Conservation (phyloP, 345 rosid species). For the Gynandropsis gynandra region DNA sequence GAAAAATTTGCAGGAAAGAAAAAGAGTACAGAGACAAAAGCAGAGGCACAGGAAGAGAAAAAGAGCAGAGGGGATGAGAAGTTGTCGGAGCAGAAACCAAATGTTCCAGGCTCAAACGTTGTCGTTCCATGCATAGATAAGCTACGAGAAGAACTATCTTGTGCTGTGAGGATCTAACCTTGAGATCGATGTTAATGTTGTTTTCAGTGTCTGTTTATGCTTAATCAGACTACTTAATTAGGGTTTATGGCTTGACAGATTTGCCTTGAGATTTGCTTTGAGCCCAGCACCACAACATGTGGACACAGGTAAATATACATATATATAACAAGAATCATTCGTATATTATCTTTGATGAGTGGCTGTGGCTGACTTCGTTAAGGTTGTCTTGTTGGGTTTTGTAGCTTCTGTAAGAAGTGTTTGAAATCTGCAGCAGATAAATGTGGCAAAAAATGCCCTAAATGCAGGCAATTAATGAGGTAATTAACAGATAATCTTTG, state of each 20-base stretch:
- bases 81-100: slow-evolving; percentile 16
- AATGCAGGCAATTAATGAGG: slow-evolving; percentile 88
- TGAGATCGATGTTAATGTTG: neutral
- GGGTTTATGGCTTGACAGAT: slow-evolving; percentile 41
- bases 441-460: slow-evolving; percentile 90
- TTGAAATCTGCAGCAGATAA: slow-evolving; percentile 73
- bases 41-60: slow-evolving; percentile 21
- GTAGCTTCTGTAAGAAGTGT: slow-evolving; percentile 87
- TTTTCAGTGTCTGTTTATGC: slow-evolving; percentile 1
- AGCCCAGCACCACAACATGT: slow-evolving; percentile 90
- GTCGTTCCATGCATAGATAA: slow-evolving; percentile 59
- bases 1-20: slow-evolving; percentile 28
- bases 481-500: slow-evolving; percentile 21
- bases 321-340: neutral
- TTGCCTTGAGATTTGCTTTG: slow-evolving; percentile 89
- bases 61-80: slow-evolving; percentile 24
- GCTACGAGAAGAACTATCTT: slow-evolving; percentile 86
- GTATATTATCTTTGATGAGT: neutral
- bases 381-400: slow-evolving; percentile 13
- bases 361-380: neutral
- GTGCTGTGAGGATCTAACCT: slow-evolving; percentile 60
- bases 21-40: slow-evolving; percentile 24
- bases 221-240: neutral
- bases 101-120: slow-evolving; percentile 26
- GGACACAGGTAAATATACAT: slow-evolving; percentile 68